Base-by-base conservation (phyloP, 768 basidiomycete species). In the Termitomyces sp. region DNA sequence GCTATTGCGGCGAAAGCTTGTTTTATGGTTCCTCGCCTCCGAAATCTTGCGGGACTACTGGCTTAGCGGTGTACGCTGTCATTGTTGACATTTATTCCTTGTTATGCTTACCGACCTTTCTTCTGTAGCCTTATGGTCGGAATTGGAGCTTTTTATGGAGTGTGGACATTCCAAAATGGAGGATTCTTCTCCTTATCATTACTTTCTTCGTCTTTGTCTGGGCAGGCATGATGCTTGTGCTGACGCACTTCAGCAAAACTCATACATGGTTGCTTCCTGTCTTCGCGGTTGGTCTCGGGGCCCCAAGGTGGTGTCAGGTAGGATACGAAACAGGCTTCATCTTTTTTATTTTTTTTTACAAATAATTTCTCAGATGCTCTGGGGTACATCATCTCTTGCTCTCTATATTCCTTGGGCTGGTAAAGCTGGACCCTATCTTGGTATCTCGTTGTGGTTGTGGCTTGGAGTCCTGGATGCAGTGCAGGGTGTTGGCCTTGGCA, bases 61-160 rank as follows among this genome's bases (percentile, higher is more conserved):
- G 92, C 71, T 94, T 58, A 92, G 90, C 59, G 90, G 89, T 37
- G 90, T 92, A 70, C 49, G 87, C 81, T 43, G 34, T 56, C 17
- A 32, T 34, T 27, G 6, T 25, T 44, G 41, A 17, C 17, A 31
- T 37, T n/a, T n/a, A n/a, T n/a, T 45, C 57, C 12, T 57, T 7
- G 14, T 31, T 41, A 10, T 54, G 41, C 46, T 64, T 53, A 63
- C n/a, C 14, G 45, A 21, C 4, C 11, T 27, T 56, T n/a, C 40
- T 31, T 57, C 63, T 58, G 1, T 60, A 90, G 87, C 92, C 90
- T 11, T 94, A 93, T 65, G 95, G 95, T 57, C 89, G 94, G 62
- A 96, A 96, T 71, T 97, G 95, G 95, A 75, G 84, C 62, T 97
- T 94, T 86, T 76, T 97, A 8, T 97, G 95, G 95, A 83, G 78